Percentiles rank a stretch among this genome's conserved stretches.
phyloP scores from a whole-genome alignment of 768 basidiomycete genomes.

The Sutorius australiensis region DNA sequence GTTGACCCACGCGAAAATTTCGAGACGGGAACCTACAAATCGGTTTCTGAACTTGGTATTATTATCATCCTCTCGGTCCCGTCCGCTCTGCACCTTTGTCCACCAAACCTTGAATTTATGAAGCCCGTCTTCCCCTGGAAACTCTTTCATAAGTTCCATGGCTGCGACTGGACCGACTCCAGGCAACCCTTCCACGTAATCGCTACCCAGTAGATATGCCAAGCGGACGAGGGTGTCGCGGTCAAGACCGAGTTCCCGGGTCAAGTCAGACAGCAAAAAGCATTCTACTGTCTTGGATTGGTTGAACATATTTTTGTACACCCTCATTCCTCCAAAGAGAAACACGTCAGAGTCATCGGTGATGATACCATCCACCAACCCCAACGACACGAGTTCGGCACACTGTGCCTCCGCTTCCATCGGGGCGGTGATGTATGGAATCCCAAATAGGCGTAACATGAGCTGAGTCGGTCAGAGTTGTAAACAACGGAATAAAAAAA shows the following conservation, averaged over 20 bases:
- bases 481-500: background rate
- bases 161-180: slow-evolving; percentile 95
- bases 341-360: slow-evolving; percentile 99
- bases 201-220: slow-evolving; percentile 93
- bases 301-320: slow-evolving; percentile 99
- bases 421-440: slow-evolving; percentile 96
- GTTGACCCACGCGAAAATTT: slow-evolving; percentile 5
- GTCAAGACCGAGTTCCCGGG: slow-evolving; percentile 82
- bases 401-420: slow-evolving; percentile 99
- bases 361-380: slow-evolving; percentile 94
- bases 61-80: slow-evolving; percentile 72
- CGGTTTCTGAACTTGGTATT: slow-evolving; percentile 73
- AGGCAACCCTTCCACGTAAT: slow-evolving; percentile 90
- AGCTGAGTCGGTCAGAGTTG: slow-evolving; percentile 44
- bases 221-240: slow-evolving; percentile 83
- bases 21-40: slow-evolving; percentile 60
- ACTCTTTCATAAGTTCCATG: slow-evolving; percentile 93
- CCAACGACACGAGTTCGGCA: slow-evolving; percentile 80
- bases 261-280: slow-evolving; percentile 80
- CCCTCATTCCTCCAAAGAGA: slow-evolving; percentile 91
- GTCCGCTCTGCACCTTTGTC: slow-evolving; percentile 85
- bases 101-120: slow-evolving; percentile 93
- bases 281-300: slow-evolving; percentile 98
- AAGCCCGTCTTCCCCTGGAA: slow-evolving; percentile 80
- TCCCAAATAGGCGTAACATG: slow-evolving; percentile 90